Base-by-base conservation (phyloP, 1,284 basidiomycete genomes). In the Macrocybe sp. region DNA sequence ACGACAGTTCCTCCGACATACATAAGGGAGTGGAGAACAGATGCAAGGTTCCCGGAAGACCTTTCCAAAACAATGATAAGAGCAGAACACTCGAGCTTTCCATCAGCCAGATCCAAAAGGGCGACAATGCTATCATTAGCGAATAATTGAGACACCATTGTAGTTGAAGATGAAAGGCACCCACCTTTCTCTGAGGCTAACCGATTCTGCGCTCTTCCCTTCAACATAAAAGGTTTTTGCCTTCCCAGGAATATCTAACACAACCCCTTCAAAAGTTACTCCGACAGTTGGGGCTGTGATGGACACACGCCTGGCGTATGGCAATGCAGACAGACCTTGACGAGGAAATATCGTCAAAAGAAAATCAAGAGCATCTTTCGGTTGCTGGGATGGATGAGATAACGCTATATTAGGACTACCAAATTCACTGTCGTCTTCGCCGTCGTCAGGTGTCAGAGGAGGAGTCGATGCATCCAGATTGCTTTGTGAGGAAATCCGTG, bases 1-100 rank as follows among this genome's bases (percentile, higher is more conserved):
- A 90, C 83, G 46, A 90, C 81, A 39, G 74, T 77, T 45, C 84
- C 88, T 52, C 87, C 87, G 45, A 89, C 84, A 65, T 90, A 91
- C 85, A 90, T 86, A 52, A 90, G 75, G 43, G 87, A 83, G 59
- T 90, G 88, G 43, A 90, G 69, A 46, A 89, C 66, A 55, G 79
- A 74, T 54, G 79, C 75, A 45, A 87, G 69, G 34, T 69, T 69
- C 10, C 76, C 71, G 37, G 77, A 79, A 1, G 74, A 70, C 55
- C 80, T 78, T 61, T 85, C 82, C 50, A 89, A 66, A 14, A 76
- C 83, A 55, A 92, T 89, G 51, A 90, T 75, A 37, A 91, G 75
- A n/a, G 84, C 82, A 39, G 76, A 77, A 62, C 88, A 90, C 59
- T 76, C 75, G 35, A 92, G 72, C 52, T 77, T 79, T 64, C 91